These are phyloP conservation scores for Aurantiochytrium sp. DNA, from an alignment of 108 stramenopile species.

Conservation along the genomic window DNA sequence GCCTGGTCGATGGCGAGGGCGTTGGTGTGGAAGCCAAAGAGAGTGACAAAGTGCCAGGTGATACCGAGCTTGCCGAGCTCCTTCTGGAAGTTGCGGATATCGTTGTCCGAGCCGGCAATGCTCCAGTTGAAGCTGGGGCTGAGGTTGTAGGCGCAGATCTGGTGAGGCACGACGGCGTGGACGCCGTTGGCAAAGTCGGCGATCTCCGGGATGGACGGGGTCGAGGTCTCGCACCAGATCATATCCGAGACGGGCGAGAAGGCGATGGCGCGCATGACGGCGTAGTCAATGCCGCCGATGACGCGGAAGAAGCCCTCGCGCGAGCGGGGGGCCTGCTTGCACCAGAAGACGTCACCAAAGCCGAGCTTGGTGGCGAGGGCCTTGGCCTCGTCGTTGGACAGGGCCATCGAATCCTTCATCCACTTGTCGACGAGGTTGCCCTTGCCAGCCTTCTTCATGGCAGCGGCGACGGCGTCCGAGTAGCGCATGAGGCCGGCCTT, in stretches of 20 bases:
- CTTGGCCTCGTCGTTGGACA: conserved; percentile 41
- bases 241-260: conserved; percentile 78
- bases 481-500: conserved; percentile 43
- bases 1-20: conserved; percentile 76
- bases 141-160: conserved; percentile 90
- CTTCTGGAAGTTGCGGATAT: conserved; percentile 68
- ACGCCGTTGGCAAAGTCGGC: conserved; percentile 32
- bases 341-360: conserved; percentile 64
- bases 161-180: conserved; percentile 57
- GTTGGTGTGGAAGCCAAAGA: conserved; percentile 89
- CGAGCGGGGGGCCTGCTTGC: conserved; percentile 83
- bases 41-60: conserved; percentile 89
- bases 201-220: conserved; percentile 30
- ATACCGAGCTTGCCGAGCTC: conserved; percentile 78
- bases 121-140: conserved; percentile 93
- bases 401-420: conserved; percentile 8
- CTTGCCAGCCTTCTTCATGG: conserved; percentile 20
- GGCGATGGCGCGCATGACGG: conserved; percentile 77
- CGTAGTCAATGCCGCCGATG: conserved; percentile 78
- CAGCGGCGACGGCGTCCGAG: conserved; percentile 30
- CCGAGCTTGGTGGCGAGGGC: conserved; percentile 50
- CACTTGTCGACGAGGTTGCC: conserved; percentile 18
- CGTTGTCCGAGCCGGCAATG: conserved; percentile 67
- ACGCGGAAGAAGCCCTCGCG: conserved; percentile 88
- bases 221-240: conserved; percentile 86